Evolutionary conservation across 2,329 filamentous ascomycete genomes (phyloP), one percentile per base, ranked within the genome.

Genomic region (Emergomyces pasteurianus): DNA sequence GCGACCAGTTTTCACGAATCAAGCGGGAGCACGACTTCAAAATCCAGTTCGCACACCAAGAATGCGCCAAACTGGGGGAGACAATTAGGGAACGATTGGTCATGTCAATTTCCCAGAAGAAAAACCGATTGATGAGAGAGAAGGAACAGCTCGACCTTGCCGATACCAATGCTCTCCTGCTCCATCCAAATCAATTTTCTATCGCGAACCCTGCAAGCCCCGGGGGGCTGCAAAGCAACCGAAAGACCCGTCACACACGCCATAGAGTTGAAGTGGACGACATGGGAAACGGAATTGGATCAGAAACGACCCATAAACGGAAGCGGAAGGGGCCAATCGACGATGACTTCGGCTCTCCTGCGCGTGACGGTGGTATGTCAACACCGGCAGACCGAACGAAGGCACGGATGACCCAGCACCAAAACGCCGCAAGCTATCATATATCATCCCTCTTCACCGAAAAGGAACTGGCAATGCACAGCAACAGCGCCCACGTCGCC

Each of bases 61-160:
- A 87, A 70, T 83, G 83, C 71, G 79, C 80, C 58, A 77, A 82
- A 49, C 77, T 87, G 23, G 78, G 81, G 4, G 75, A 75, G 43
- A 86, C 83, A 10, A 76, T 87, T 50, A 83, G 84, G 58, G 83
- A 86, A 67, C 82, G 84, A 53, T 75, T 87, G 46, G 78, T 83
- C 49, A 78, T 83, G 64, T 79, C 76, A 47, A 78, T 87, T 58
- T 80, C 80, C 31, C 78, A 81, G 67, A 84, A 83, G 65, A 79
- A 81, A 58, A 75, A 79, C 60, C 77, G 81, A 46, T 73, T 87
- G 61, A 78, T 83, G 73, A 81, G 82, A 62, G 84, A 87, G 68
- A 87, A 86, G 69, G 84, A 87, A 66, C 83, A 86, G 68, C 75
- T 87, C 28, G 85, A 87, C 65, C 82, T 86, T 62, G 83, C 83